Evolutionary conservation across 2,329 filamentous ascomycete species (phyloP).

Genomic region (Venturia asperata): DNA sequence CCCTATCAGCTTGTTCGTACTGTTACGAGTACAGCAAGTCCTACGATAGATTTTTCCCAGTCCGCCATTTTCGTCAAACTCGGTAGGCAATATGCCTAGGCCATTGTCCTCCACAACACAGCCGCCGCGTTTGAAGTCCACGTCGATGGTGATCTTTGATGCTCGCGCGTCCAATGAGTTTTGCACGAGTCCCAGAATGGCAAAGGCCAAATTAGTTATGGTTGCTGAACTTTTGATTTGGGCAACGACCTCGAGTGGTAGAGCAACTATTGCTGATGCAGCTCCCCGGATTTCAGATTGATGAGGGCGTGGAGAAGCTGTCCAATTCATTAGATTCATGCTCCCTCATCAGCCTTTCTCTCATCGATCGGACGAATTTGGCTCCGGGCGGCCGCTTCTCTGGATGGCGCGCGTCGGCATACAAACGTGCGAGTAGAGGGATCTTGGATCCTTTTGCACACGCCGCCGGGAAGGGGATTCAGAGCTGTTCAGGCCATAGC

Average conservation of each 20-base stretch:
- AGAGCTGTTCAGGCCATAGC: too few relatives aligned
- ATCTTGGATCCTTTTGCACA: too few relatives aligned
- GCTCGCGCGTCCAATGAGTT: constrained; percentile 81
- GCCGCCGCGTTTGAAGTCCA: constrained; percentile 69
- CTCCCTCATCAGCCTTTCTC: neutral
- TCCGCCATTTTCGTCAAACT: constrained; percentile 65
- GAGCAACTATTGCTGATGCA: constrained; percentile 31
- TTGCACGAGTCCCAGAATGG: constrained; percentile 64
- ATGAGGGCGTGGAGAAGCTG: neutral
- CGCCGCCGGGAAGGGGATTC: too few relatives aligned
- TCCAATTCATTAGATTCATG: neutral
- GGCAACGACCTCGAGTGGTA: constrained; percentile 63
- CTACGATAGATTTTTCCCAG: constrained; percentile 67
- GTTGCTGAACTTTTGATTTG: constrained; percentile 81
- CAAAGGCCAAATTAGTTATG: constrained; percentile 66
- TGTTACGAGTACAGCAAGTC: constrained; percentile 24
- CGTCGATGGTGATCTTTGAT: constrained; percentile 57
- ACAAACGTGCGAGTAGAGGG: too few relatives aligned
- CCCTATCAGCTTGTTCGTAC: constrained; percentile 20
- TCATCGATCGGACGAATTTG: neutral
- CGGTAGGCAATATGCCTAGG: constrained; percentile 61
- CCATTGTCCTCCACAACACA: constrained; percentile 84
- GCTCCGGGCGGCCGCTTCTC: too few relatives aligned
- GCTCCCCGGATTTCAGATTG: constrained; percentile 11
- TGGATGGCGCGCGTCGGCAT: too few relatives aligned